Evolutionary conservation across 2,329 filamentous ascomycete genomes (phyloP), one percentile per base, ranked within the genome.

Genomic region (Parastagonospora nodorum): DNA sequence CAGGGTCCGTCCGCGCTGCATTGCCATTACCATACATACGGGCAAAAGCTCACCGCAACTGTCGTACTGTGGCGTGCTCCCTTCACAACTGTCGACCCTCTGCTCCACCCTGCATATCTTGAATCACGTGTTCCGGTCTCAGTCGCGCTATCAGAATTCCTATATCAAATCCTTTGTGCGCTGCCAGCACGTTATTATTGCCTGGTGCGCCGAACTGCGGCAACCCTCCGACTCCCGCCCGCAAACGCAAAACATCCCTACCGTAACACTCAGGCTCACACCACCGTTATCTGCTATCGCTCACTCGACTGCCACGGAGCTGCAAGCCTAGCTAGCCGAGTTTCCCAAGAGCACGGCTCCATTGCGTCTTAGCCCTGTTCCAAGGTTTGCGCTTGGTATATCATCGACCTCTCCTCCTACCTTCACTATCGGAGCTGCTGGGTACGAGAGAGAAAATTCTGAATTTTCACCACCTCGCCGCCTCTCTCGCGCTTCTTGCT

Each of bases 121-220:
- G 53, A 47, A 59, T 63, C 66, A 64, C 66, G 63, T 68, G 63
- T 57, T 35, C 41, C 38, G 35, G 43, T 27, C 32, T 49, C 44
- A 28, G 50, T 45, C 51, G 48, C 57, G 50, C 53, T 58, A 61
- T 57, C 57, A 57, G 55, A 48, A 40, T 8, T 10, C 51, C 42
- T 32, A 55, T 50, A 55, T 50, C 54, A 54, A 54, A 55, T 61
- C 53, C 56, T 56, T 51, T 54, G 56, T 59, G 57, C 58, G 60
- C 53, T 48, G 49, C 42, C 28, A 57, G 52, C 54, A 58, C 56
- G 47, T 64, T 57, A 51, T 51, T 55, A 42, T 51, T 55, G 41
- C 41, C 55, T 55, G 50, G 51, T 15, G 47, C 50, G 53, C 57
- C 67, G 60, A 61, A 61, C 55, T 64, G 55, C 64, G 63, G 63